Evolutionary conservation across 2,329 filamentous ascomycete species (phyloP).

Genomic region (Diplocarpon mali): DNA sequence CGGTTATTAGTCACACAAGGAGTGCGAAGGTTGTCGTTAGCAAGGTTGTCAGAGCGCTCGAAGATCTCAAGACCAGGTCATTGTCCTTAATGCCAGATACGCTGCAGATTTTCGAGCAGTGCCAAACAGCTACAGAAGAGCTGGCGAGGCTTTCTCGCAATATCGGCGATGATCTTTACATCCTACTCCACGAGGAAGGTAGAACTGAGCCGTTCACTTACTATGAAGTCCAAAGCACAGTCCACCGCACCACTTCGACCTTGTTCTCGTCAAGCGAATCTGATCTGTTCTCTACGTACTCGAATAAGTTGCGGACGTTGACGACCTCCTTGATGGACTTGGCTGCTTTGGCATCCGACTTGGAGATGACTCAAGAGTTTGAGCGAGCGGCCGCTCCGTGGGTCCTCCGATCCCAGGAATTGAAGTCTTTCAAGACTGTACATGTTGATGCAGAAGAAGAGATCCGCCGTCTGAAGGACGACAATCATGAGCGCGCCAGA

Average conservation of each 20-base stretch:
- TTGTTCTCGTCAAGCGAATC: constrained; percentile 47
- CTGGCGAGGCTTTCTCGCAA: constrained; percentile 55
- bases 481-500: constrained; percentile 66
- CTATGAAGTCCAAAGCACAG: constrained; percentile 51
- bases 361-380: constrained; percentile 68
- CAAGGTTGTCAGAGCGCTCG: constrained; percentile 65
- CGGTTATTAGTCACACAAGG: constrained; percentile 62
- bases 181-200: constrained; percentile 60
- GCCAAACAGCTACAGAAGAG: constrained; percentile 51
- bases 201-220: constrained; percentile 57
- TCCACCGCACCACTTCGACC: constrained; percentile 43
- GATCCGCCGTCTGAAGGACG: constrained; percentile 66
- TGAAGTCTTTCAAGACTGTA: constrained; percentile 71
- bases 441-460: constrained; percentile 79
- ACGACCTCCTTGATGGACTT: constrained; percentile 58
- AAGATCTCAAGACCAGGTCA: constrained; percentile 66
- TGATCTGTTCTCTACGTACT: constrained; percentile 60
- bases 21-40: constrained; percentile 74
- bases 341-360: constrained; percentile 55
- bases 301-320: constrained; percentile 54
- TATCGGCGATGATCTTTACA: constrained; percentile 53
- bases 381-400: constrained; percentile 69
- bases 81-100: constrained; percentile 62
- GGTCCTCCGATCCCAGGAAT: constrained; percentile 68
- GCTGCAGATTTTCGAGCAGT: constrained; percentile 56